Evolutionary conservation across 768 basidiomycete genomes (phyloP).

Genomic region (Trametes elegans): DNA sequence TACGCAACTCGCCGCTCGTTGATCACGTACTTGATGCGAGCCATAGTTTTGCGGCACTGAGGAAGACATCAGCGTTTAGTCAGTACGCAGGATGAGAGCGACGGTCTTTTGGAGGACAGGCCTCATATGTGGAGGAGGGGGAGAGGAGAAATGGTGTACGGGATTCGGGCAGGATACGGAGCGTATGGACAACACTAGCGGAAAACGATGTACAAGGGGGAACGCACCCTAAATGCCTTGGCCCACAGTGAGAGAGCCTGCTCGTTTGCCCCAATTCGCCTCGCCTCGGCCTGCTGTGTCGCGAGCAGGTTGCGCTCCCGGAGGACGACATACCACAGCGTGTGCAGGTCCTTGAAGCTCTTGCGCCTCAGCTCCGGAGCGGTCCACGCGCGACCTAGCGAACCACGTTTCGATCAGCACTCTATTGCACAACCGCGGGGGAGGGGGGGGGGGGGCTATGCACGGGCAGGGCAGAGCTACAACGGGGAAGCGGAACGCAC

Average conservation of each 20-base stretch:
- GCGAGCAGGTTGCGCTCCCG: constrained; percentile 89
- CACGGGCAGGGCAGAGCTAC: background rate
- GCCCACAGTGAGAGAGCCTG: constrained; percentile 6
- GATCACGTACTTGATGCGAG: constrained; percentile 89
- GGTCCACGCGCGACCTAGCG: constrained; percentile 75
- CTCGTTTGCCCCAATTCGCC: constrained; percentile 47
- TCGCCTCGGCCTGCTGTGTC: constrained; percentile 78
- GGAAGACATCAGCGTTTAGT: background rate
- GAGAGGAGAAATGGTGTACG: background rate
- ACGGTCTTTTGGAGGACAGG: background rate
- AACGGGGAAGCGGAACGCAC: constrained; percentile 29
- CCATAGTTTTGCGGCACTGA: constrained; percentile 93
- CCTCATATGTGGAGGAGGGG: background rate
- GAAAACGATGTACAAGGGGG: background rate
- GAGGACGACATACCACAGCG: constrained; percentile 88
- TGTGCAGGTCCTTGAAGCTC: constrained; percentile 91
- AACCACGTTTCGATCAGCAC: background rate
- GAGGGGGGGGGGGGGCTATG: too few relatives aligned
- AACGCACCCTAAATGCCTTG: constrained; percentile 21
- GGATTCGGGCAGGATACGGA: background rate
- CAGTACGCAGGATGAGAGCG: background rate
- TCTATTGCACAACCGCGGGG: too few relatives aligned
- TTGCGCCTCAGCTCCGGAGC: constrained; percentile 86
- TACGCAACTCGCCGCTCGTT: constrained; percentile 89
- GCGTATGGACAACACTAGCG: background rate